Evolutionary conservation across 176 grass and related monocot genomes (phyloP).

Genomic region (Carex parvula): DNA sequence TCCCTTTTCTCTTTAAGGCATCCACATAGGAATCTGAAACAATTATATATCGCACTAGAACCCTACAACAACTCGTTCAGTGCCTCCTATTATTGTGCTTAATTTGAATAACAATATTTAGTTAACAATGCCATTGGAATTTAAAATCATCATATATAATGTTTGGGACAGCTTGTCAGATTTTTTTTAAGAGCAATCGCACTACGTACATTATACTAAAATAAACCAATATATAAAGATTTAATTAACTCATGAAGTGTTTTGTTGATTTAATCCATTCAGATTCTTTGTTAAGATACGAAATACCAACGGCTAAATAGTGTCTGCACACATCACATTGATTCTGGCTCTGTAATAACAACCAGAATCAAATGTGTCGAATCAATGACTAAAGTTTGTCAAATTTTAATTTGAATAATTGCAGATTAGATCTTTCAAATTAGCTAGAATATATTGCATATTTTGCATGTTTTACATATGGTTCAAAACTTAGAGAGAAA

Average conservation of each 20-base stretch:
- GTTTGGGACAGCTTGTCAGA: background rate
- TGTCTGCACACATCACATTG: background rate
- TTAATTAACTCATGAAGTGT: background rate
- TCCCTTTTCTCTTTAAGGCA: constrained; percentile 17
- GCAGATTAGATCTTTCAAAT: background rate
- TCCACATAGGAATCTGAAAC: constrained; percentile 20
- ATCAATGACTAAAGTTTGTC: background rate
- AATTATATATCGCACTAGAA: background rate
- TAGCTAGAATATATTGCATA: background rate
- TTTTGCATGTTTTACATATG: background rate
- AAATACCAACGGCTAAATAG: background rate
- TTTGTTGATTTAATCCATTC: background rate
- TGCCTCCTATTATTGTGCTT: background rate
- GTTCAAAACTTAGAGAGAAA: background rate
- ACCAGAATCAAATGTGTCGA: background rate
- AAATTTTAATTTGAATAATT: background rate
- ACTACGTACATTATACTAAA: too few relatives aligned
- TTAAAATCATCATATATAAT: background rate
- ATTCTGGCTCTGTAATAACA: background rate
- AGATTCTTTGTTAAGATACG: background rate
- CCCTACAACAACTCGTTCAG: background rate
- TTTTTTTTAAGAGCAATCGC: background rate
- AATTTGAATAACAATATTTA: background rate
- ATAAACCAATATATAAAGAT: too few relatives aligned
- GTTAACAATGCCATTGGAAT: background rate